Percentiles rank a stretch among this genome's conserved stretches.
phyloP scores from a whole-genome alignment of 805 yeast species.

The Wickerhamiella sorbophila region DNA sequence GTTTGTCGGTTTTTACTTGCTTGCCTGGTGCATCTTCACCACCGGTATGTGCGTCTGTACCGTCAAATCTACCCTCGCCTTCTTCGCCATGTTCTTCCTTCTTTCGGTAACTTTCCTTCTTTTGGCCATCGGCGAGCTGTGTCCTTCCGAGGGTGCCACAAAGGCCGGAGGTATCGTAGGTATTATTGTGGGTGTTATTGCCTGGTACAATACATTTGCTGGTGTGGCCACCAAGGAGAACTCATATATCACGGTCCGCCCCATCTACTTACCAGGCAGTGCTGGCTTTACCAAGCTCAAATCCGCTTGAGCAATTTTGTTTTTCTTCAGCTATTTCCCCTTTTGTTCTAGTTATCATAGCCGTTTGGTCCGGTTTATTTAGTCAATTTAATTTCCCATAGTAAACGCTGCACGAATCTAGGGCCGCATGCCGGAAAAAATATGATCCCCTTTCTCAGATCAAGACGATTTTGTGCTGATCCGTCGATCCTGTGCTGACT shows the following conservation, averaged over 20 bases:
- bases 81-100: conserved; percentile 41
- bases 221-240: conserved; percentile 46
- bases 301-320: no score
- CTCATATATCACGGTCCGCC: conserved; percentile 39
- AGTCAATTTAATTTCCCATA: no score
- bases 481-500: no score
- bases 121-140: conserved; percentile 38
- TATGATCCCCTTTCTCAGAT: no score
- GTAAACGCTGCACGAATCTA: no score
- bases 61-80: conserved; percentile 49
- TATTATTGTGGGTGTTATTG: conserved; percentile 38
- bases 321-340: no score
- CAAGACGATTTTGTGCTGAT: no score
- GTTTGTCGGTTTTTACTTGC: conserved; percentile 44
- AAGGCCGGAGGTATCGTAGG: conserved; percentile 55
- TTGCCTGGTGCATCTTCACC: conserved; percentile 55
- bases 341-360: no score
- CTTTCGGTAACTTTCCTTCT: conserved; percentile 42
- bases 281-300: conserved; percentile 9
- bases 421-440: no score
- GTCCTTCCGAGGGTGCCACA: conserved; percentile 29
- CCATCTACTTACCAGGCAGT: conserved; percentile 37
- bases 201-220: conserved; percentile 51
- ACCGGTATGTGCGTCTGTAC: conserved; percentile 40
- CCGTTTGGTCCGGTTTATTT: no score